phyloP scores from a whole-genome alignment of 495 filamentous ascomycete species.

The Xeromyces bisporus region DNA sequence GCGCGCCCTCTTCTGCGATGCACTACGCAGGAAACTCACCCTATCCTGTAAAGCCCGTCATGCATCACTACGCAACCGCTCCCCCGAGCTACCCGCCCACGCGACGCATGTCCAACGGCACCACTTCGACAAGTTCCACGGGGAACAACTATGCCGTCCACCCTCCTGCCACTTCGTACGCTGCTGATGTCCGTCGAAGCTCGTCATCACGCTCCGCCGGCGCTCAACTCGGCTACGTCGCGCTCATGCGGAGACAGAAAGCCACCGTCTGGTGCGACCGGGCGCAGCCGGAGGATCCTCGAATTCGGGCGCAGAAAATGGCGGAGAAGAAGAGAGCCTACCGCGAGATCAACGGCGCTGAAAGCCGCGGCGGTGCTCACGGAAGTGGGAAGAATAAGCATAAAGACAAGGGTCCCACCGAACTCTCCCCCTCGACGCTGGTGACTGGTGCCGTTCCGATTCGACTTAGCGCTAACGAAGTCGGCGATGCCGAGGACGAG shows the following conservation, averaged over 20 bases:
- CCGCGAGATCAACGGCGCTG: conserved; percentile 54
- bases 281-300: conserved; percentile 79
- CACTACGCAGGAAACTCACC: conserved; percentile 23
- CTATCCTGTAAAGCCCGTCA: conserved; percentile 12
- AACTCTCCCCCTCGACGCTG: conserved; percentile 58
- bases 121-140: conserved; percentile 45
- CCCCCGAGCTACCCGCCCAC: conserved; percentile 24
- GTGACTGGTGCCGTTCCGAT: conserved; percentile 70
- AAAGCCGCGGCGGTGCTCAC: conserved; percentile 36
- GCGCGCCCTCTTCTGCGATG: conserved; percentile 42
- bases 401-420: conserved; percentile 49
- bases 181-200: conserved; percentile 56
- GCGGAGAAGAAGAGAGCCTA: conserved; percentile 71
- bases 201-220: conserved; percentile 44
- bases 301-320: conserved; percentile 59
- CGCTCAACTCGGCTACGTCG: conserved; percentile 66
- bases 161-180: conserved; percentile 23
- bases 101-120: conserved; percentile 56
- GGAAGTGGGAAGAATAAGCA: conserved; percentile 69
- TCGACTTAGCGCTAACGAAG: conserved; percentile 81
- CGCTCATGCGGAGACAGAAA: conserved; percentile 86
- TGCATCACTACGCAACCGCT: conserved; percentile 16
- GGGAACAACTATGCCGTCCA: conserved; percentile 32
- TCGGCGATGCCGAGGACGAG: conserved; percentile 74
- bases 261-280: conserved; percentile 98